phyloP scores from a whole-genome alignment of 106 monocot species.

The Ottelia alismoides region DNA sequence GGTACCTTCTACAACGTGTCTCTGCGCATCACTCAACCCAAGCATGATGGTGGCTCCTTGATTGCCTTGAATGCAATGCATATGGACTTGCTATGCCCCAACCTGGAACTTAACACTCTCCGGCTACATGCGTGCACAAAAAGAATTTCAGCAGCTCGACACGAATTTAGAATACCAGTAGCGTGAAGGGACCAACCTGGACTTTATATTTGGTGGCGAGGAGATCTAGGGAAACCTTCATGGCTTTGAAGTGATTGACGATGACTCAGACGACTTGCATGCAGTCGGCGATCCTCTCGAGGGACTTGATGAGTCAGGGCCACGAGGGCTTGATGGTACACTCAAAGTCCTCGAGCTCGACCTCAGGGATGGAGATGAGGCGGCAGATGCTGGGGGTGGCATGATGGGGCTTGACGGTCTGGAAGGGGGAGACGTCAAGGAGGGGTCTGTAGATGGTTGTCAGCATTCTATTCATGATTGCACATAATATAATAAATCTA shows the following conservation, averaged over 20 bases:
- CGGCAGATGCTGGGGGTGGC: slow-evolving; percentile 58
- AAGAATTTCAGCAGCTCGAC: not conserved
- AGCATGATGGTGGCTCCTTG: slow-evolving; percentile 55
- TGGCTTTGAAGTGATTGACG: slow-evolving; percentile 82
- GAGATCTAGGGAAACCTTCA: slow-evolving; percentile 86
- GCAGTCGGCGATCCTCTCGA: slow-evolving; percentile 79
- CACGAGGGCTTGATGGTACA: slow-evolving; percentile 69
- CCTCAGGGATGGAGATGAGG: slow-evolving; percentile 51
- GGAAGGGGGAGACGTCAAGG: slow-evolving; percentile 70
- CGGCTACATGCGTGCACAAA: slow-evolving; percentile 35
- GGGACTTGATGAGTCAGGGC: slow-evolving; percentile 73
- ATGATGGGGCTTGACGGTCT: slow-evolving; percentile 56
- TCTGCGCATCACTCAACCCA: slow-evolving; percentile 51
- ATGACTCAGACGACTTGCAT: slow-evolving; percentile 84
- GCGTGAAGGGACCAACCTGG: slow-evolving; percentile 38
- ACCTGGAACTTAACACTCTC: slow-evolving; percentile 90
- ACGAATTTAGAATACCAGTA: too few relatives aligned
- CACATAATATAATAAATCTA: too few relatives aligned
- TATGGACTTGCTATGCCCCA: slow-evolving; percentile 96
- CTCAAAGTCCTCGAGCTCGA: slow-evolving; percentile 70
- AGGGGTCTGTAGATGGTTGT: slow-evolving; percentile 36
- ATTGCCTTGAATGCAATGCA: slow-evolving; percentile 88
- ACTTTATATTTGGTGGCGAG: slow-evolving; percentile 84
- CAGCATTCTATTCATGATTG: too few relatives aligned
- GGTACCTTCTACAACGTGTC: slow-evolving; percentile 82